Base-by-base conservation (phyloP, 768 basidiomycete species). In the Mycena capillaripes region DNA sequence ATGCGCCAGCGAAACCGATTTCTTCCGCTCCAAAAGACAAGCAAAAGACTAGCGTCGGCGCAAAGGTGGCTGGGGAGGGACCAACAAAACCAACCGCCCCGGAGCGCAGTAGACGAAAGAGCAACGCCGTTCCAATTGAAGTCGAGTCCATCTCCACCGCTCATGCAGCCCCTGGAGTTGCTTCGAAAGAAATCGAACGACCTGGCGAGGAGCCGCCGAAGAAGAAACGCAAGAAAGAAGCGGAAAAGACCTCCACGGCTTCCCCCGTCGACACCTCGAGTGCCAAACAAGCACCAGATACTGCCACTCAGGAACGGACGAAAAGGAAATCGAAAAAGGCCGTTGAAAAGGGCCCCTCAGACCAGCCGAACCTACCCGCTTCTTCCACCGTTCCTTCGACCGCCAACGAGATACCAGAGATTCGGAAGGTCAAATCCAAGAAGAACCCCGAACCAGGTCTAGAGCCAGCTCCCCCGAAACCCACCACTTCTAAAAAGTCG, bases 211-310 rank as follows among this genome's bases (percentile, higher is more conserved):
- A 67, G 63, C 75, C 73, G 66, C 55, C 52, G 30, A 76, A 77
- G 69, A 81, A 79, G 72, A 78, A 77, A 70, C 50, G 57, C 29
- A 76, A 72, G 42, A 50, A 62, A 30, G 72, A 12, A 14, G 42
- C 11, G 53, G 32, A 55, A 19, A 32, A 55, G 17, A 38, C 38
- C 38, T 38, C 38, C 16, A 16, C 7, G 11, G 16, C 38, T 10
- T 38, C 38, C 38, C 38, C 38, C 16, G 14, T 14, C 16, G 42
- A 56, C 21, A 23, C n/a, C 7, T 23, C 32, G 19, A 17, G 16
- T 17, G n/a, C n/a, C n/a, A n/a, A n/a, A n/a, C n/a, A n/a, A n/a
- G n/a, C n/a, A n/a, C n/a, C n/a, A n/a, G 19, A 44, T 30, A 10
- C 55, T 29, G 29, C 12, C 8, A 42, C 23, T n/a, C 56, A 62